phyloP scores from a whole-genome alignment of 2,329 filamentous ascomycete genomes.

The Aspergillus candidus region DNA sequence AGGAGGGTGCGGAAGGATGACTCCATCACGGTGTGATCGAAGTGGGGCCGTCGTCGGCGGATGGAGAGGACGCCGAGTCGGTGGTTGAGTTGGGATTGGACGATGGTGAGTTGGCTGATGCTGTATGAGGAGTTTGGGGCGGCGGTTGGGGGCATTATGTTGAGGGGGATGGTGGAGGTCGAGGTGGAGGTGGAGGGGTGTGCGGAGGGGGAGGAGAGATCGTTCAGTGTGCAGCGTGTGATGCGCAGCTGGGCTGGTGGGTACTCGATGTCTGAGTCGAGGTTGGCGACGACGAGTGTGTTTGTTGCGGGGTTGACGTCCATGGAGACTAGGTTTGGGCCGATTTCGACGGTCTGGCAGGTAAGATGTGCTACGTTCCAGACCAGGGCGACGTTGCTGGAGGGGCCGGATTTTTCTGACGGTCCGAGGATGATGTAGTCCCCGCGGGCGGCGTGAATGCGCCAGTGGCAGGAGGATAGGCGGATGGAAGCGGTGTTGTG shows the following conservation, averaged over 20 bases:
- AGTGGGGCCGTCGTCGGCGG: background rate
- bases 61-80: conserved; percentile 9
- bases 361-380: conserved; percentile 16
- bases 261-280: conserved; percentile 1
- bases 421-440: conserved; percentile 19
- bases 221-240: conserved; percentile 9
- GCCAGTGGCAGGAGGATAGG: conserved; percentile 17
- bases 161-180: conserved; percentile 2
- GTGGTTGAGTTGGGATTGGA: background rate
- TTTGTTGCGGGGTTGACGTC: conserved; percentile 12
- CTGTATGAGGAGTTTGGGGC: background rate
- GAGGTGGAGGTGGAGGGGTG: background rate
- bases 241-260: conserved; percentile 9
- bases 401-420: background rate
- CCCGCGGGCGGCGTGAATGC: conserved; percentile 16
- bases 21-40: background rate
- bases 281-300: conserved; percentile 13
- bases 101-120: too few relatives aligned
- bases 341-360: conserved; percentile 11
- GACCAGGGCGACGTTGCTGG: conserved; percentile 14
- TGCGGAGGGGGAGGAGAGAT: background rate
- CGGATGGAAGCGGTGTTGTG: conserved; percentile 20
- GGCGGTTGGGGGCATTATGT: background rate
- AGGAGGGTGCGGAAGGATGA: conserved; percentile 1
- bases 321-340: conserved; percentile 8